Percentiles rank a stretch among this genome's conserved stretches.
These are phyloP conservation scores for Trametes villosa DNA, from an alignment of 768 basidiomycete genomes.

Conservation along the genomic window DNA sequence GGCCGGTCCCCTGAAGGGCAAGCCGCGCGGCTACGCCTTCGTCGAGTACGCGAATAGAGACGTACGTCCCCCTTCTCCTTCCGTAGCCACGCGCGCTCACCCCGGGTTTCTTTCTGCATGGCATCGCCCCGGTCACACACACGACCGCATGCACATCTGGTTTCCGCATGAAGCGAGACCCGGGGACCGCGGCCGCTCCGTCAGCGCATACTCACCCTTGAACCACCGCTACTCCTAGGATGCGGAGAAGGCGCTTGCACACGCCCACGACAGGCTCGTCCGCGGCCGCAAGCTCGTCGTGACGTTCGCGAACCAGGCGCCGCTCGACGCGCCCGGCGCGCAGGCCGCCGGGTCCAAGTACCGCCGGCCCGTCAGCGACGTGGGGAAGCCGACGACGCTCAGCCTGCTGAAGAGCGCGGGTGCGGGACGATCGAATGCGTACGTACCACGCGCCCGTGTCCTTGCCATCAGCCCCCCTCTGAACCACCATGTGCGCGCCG, in stretches of 20 bases:
- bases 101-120: constrained; percentile 47
- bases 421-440: constrained; percentile 53
- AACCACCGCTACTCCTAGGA: constrained; percentile 56
- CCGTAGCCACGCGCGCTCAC: constrained; percentile 44
- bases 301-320: constrained; percentile 91
- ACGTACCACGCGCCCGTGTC: constrained; percentile 1
- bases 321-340: constrained; percentile 38
- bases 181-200: constrained; percentile 26
- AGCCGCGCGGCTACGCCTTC: constrained; percentile 95
- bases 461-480: not conserved
- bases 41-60: constrained; percentile 79
- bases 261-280: constrained; percentile 77
- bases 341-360: constrained; percentile 30
- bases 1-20: constrained; percentile 84
- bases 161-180: constrained; percentile 26
- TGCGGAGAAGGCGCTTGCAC: constrained; percentile 73
- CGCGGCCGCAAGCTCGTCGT: constrained; percentile 89
- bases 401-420: constrained; percentile 82
- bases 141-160: constrained; percentile 23
- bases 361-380: constrained; percentile 55
- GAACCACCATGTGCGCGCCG: not conserved
- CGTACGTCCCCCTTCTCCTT: constrained; percentile 57
- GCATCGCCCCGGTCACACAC: constrained; percentile 15
- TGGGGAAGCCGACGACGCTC: constrained; percentile 78
- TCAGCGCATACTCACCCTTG: constrained; percentile 3